Base-by-base conservation (phyloP, 23 red algal species). In the Gracilaria domingensis region DNA sequence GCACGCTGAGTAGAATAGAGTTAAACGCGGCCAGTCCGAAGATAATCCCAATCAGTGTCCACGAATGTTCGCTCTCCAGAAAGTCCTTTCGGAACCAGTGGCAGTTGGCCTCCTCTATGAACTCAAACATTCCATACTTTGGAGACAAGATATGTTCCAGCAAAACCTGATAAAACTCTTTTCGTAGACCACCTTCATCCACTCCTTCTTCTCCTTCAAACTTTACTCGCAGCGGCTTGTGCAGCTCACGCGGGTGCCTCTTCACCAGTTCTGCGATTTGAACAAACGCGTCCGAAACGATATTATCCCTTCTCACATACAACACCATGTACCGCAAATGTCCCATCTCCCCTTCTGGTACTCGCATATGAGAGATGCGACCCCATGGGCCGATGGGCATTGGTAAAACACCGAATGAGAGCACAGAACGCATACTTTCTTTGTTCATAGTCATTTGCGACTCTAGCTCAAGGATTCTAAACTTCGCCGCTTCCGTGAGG, bases 141-240 rank as follows among this genome's bases (percentile, higher is more conserved):
- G 96, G 66, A 62, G 93, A 93, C 8, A 98, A 73, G 42, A 98
- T 83, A 49, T 95, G 82, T 25, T 94, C 92, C 73, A 93, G 54
- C 50, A 96, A 66, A 47, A 98, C 75, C 74, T 95, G 92, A 24
- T 95, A 95, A 79, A 95, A 98, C 55, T 98, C 96, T 61, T 98
- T 98, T 29, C 82, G 75, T 28, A 98, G 18, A 29, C 96, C 96
- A 39, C 96, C 96, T 73, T 95, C 96, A 69, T 98, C 96, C 45
- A 94, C 93, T 36, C 93, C 96, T 45, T 92, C 86, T 69, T 98
- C 96, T n/a, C 81, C 96, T 42, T 93, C 59, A 65, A 98, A 98
- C 20, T 82, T 72, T 0, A 98, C 96, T 50, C 87, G 73, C 38
- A 98, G 30, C 24, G 96, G 96, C 70, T 95, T 95, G 56, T 86